phyloP scores from a whole-genome alignment of 345 rosid species.

The Citrus hindsii region DNA sequence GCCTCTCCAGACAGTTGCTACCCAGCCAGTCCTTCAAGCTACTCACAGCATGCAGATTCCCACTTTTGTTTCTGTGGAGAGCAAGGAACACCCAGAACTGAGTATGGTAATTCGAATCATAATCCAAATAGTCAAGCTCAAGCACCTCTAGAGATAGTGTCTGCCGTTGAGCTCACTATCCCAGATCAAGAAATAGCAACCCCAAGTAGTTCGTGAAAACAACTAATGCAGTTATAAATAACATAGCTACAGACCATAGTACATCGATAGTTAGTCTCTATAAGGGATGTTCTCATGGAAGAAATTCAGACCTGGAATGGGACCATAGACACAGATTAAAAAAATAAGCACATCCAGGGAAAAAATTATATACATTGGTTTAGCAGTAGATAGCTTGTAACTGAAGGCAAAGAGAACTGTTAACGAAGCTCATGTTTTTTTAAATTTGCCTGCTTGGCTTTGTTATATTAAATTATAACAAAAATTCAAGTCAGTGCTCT shows the following conservation, averaged over 20 bases:
- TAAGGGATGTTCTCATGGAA: not conserved
- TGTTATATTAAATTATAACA: not conserved
- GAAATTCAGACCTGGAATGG: not conserved
- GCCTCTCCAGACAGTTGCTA: constrained; percentile 14
- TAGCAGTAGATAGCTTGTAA: not conserved
- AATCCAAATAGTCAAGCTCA: not conserved
- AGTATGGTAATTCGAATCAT: not conserved
- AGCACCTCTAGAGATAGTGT: not conserved
- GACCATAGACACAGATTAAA: not conserved
- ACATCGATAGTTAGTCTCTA: not conserved
- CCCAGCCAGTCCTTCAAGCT: constrained; percentile 19
- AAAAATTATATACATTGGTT: not conserved
- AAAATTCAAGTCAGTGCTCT: not conserved
- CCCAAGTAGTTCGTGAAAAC: not conserved
- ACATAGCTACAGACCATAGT: not conserved
- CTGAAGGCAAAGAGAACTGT: not conserved
- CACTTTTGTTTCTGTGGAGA: constrained; percentile 9
- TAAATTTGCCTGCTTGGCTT: not conserved
- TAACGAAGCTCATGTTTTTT: not conserved
- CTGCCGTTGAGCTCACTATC: not conserved
- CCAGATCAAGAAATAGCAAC: not conserved
- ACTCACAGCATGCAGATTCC: constrained; percentile 4
- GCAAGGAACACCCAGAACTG: constrained; percentile 11
- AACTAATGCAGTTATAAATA: not conserved
- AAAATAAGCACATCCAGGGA: not conserved